Conservation (phyloP, 805 yeast genomes). For the Starmerella gropengiesseri region DNA sequence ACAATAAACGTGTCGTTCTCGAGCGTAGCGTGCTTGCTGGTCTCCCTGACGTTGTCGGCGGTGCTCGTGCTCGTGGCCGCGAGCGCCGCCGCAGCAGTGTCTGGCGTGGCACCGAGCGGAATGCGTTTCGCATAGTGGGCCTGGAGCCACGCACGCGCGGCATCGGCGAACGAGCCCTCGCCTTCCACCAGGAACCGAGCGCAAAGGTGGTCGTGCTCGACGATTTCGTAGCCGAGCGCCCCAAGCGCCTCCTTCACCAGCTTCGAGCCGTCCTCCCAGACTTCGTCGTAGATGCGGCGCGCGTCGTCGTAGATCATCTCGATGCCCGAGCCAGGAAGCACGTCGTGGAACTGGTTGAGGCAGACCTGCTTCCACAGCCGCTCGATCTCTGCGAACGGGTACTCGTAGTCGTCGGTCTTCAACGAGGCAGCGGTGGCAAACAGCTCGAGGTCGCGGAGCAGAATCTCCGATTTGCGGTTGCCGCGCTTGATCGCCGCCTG, state of each 20-base stretch:
- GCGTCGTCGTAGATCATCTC: conserved; percentile 91
- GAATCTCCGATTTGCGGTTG: conserved; percentile 65
- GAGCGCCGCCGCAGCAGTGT: neutral
- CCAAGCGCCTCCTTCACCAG: conserved; percentile 44
- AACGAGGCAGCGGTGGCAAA: conserved; percentile 66
- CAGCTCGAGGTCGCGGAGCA: conserved; percentile 76
- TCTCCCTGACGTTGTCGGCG: too few relatives aligned
- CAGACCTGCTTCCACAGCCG: conserved; percentile 79
- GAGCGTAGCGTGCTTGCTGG: conserved; percentile 32
- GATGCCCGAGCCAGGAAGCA: conserved; percentile 93
- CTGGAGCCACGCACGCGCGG: conserved; percentile 3
- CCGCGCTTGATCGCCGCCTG: conserved; percentile 77
- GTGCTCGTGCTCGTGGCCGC: neutral
- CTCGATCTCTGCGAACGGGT: conserved; percentile 61
- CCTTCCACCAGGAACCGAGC: conserved; percentile 16
- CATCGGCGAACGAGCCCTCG: conserved; percentile 12
- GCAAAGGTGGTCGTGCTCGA: conserved; percentile 1
- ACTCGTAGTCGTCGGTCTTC: conserved; percentile 40
- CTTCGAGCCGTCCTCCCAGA: conserved; percentile 41
- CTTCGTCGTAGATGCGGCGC: conserved; percentile 57
- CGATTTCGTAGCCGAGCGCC: conserved; percentile 30
- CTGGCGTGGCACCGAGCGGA: conserved; percentile 1
- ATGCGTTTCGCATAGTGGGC: conserved; percentile 5
- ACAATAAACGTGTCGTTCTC: conserved; percentile 55
- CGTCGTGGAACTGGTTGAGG: conserved; percentile 93